Conservation (phyloP, 1,284 basidiomycete genomes). For the Heterobasidion parviporum region DNA sequence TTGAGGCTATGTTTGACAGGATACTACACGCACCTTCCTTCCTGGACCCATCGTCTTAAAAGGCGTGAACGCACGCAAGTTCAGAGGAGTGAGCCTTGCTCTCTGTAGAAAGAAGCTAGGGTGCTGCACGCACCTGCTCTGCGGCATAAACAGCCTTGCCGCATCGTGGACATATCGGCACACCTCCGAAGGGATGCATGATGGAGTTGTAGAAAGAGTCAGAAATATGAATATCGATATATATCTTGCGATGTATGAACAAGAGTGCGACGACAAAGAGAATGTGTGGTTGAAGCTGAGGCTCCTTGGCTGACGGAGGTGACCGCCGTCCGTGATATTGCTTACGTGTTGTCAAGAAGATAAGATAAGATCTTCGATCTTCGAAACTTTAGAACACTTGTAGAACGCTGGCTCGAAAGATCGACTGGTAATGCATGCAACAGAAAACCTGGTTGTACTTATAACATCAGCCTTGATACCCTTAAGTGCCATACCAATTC, state of each 20-base stretch:
- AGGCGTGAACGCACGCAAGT: constrained; percentile 7
- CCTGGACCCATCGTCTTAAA: constrained; percentile 69
- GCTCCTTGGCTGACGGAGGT: too few relatives aligned
- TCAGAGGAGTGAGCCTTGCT: not conserved
- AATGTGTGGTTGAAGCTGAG: not conserved
- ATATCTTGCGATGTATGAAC: not conserved
- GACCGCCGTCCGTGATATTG: too few relatives aligned
- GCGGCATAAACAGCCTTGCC: constrained; percentile 60
- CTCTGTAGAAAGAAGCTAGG: not conserved
- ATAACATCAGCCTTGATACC: too few relatives aligned
- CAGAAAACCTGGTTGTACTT: too few relatives aligned
- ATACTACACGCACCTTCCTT: constrained; percentile 50
- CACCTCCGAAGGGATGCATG: constrained; percentile 64
- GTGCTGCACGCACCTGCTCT: constrained; percentile 52
- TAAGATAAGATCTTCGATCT: too few relatives aligned
- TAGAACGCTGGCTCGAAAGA: too few relatives aligned
- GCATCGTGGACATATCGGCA: constrained; percentile 48
- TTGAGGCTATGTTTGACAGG: not conserved
- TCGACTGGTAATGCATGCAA: too few relatives aligned
- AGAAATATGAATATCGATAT: not conserved
- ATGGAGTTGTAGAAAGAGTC: not conserved
- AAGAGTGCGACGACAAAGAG: not conserved
- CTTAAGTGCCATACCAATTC: too few relatives aligned
- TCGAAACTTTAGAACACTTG: too few relatives aligned
- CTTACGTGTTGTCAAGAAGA: too few relatives aligned